phyloP scores from a whole-genome alignment of 257 asterid species.

The Nemophila menziesii region DNA sequence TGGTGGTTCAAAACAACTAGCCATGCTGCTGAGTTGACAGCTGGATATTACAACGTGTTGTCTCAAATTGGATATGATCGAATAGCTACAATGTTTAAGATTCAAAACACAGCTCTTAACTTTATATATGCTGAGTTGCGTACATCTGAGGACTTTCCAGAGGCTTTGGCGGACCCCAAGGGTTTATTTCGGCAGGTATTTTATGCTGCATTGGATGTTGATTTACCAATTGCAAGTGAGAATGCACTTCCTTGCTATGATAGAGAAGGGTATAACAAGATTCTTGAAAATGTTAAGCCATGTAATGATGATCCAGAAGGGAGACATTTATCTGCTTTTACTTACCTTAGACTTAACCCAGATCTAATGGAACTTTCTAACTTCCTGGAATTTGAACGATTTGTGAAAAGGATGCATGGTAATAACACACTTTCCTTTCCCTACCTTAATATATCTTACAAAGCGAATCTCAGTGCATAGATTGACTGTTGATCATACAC shows the following conservation, averaged over 20 bases:
- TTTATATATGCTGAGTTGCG: constrained; percentile 69
- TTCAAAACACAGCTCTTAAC: constrained; percentile 49
- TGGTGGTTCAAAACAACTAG: constrained; percentile 97
- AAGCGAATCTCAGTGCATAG: background rate
- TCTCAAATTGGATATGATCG: constrained; percentile 58
- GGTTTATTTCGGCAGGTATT: constrained; percentile 81
- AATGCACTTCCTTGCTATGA: constrained; percentile 37
- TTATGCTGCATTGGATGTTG: constrained; percentile 62
- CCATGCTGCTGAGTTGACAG: constrained; percentile 89
- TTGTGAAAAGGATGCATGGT: constrained; percentile 65
- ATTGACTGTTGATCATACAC: no score
- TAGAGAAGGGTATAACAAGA: constrained; percentile 47
- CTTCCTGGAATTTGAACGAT: constrained; percentile 45
- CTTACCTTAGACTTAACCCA: constrained; percentile 50
- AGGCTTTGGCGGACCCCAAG: constrained; percentile 73
- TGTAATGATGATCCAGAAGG: constrained; percentile 50
- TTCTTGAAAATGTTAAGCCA: constrained; percentile 59
- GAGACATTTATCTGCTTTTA: constrained; percentile 58
- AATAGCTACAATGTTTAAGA: constrained; percentile 48
- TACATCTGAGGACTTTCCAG: constrained; percentile 54
- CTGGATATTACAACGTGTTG: constrained; percentile 59
- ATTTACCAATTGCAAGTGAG: constrained; percentile 54
- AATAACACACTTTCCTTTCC: constrained; percentile 10
- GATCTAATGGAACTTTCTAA: constrained; percentile 39
- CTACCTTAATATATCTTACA: no score